Conservation (phyloP, 148 eudicot species). For the Polygonum aviculare region DNA sequence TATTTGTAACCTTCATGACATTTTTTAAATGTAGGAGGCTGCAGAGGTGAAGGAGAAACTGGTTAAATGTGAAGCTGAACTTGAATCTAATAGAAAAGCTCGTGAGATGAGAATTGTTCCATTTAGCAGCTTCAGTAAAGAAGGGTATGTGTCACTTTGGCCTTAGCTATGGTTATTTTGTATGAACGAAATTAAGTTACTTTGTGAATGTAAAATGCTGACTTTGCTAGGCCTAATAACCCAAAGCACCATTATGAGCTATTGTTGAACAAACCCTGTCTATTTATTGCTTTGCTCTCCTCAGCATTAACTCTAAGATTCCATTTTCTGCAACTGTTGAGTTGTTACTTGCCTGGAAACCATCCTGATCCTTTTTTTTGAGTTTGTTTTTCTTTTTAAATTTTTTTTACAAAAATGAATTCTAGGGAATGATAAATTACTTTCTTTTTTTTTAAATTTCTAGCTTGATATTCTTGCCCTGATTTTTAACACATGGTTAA, state of each 20-base stretch:
- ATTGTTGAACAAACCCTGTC: neutral
- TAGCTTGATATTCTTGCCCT: neutral
- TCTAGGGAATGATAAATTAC: neutral
- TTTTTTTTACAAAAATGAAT: neutral
- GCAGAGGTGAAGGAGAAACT: slow-evolving; percentile 63
- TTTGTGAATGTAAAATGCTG: neutral
- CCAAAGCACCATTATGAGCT: neutral
- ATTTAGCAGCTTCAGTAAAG: slow-evolving; percentile 35
- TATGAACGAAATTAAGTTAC: neutral
- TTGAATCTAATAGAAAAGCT: slow-evolving; percentile 56
- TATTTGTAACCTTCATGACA: neutral
- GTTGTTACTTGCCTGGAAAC: neutral
- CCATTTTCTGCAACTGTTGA: neutral
- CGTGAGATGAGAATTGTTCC: slow-evolving; percentile 55
- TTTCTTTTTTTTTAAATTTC: neutral
- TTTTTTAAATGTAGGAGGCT: slow-evolving; percentile 27
- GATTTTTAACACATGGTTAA: neutral
- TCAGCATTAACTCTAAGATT: neutral
- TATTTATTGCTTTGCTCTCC: neutral
- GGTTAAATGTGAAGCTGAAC: slow-evolving; percentile 52
- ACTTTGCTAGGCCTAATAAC: neutral
- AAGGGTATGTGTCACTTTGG: slow-evolving; percentile 28
- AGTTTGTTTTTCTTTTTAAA: neutral
- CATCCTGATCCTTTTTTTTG: neutral
- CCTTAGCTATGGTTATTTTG: neutral